phyloP scores from a whole-genome alignment of 1,284 basidiomycete species.

The Rhodotorula sp. region DNA sequence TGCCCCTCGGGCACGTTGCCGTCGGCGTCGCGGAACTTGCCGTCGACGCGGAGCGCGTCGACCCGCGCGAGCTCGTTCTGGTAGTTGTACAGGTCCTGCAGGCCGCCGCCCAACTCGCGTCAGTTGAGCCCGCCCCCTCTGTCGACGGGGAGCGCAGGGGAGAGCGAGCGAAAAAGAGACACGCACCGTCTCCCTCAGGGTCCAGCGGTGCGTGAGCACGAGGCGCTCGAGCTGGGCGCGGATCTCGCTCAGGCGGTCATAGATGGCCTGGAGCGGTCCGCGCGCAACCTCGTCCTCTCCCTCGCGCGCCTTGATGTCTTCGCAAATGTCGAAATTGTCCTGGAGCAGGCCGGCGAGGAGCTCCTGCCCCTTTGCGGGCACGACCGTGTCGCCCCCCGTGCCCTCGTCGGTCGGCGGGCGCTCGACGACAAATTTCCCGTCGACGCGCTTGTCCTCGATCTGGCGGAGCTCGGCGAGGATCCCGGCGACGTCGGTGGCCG shows the following conservation, averaged over 20 bases:
- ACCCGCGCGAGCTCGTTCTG: constrained; percentile 92
- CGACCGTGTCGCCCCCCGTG: neutral
- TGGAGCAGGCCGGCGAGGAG: constrained; percentile 76
- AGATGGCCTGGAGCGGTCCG: constrained; percentile 82
- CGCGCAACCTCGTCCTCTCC: constrained; percentile 86
- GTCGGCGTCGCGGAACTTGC: constrained; percentile 93
- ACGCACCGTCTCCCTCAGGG: constrained; percentile 81
- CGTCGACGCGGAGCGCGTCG: constrained; percentile 91
- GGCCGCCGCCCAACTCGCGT: neutral
- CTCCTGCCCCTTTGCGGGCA: constrained; percentile 44
- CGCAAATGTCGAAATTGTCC: constrained; percentile 93
- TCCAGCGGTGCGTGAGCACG: constrained; percentile 95
- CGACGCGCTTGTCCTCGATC: constrained; percentile 82
- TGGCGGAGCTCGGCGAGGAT: constrained; percentile 89
- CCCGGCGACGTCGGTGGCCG: constrained; percentile 84
- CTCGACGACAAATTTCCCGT: constrained; percentile 30
- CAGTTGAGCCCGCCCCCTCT: too few relatives aligned
- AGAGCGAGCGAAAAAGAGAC: neutral
- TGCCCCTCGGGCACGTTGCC: constrained; percentile 88
- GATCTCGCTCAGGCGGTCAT: constrained; percentile 85
- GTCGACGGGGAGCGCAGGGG: neutral
- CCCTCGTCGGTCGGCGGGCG: neutral
- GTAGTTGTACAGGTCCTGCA: constrained; percentile 60
- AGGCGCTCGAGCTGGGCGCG: constrained; percentile 83
- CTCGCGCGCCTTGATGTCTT: constrained; percentile 93